A percentile compares a stretch with the other conserved stretches of the same genome.
Evolutionary conservation across 345 rosid species (phyloP).

Genomic region (Pugionium cornutum): DNA sequence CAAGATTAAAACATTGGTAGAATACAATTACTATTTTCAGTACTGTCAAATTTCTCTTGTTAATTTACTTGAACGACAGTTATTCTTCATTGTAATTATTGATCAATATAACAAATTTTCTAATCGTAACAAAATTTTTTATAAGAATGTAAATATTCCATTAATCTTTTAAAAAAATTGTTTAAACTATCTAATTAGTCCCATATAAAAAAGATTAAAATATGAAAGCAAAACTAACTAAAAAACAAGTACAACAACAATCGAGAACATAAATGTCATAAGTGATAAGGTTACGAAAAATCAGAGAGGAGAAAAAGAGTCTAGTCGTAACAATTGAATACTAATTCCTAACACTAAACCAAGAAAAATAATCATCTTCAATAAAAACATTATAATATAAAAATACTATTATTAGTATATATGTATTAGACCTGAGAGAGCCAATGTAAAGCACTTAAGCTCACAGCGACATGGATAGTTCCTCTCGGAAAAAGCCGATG

Average conservation of each 20-base stretch:
- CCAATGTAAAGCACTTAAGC: conserved; percentile 71
- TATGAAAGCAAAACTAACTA: no score
- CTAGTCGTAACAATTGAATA: neutral
- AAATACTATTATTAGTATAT: neutral
- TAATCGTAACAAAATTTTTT: no score
- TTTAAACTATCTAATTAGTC: no score
- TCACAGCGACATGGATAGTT: conserved; percentile 55
- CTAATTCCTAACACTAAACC: neutral
- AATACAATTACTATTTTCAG: neutral
- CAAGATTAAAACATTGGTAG: neutral
- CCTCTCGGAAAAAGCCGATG: conserved; percentile 52
- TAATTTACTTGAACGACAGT: neutral
- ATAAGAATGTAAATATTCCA: no score
- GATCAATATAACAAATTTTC: neutral
- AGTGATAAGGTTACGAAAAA: no score
- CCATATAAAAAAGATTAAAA: no score
- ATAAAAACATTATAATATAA: neutral
- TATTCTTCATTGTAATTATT: neutral
- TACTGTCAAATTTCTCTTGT: neutral
- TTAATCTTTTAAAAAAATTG: no score
- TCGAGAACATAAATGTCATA: no score
- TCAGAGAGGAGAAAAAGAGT: no score
- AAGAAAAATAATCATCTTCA: neutral
- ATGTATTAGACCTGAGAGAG: conserved; percentile 51
- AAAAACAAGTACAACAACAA: no score